phyloP scores from a whole-genome alignment of 139 green algal species.

The Trebouxia sp. region DNA sequence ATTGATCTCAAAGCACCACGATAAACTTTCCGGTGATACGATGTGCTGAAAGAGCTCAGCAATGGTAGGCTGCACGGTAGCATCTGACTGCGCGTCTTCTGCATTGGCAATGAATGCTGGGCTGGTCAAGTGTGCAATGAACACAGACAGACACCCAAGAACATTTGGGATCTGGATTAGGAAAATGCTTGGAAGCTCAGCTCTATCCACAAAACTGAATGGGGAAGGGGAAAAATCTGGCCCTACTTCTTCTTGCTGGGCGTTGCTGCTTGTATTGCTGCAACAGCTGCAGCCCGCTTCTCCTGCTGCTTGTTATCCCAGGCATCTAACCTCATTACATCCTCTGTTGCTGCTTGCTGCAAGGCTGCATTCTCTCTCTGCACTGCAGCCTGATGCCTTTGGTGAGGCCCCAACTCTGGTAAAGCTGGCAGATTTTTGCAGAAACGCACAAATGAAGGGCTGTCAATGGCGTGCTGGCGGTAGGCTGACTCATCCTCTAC shows the following conservation, averaged over 20 bases:
- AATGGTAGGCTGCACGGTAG: too few relatives aligned
- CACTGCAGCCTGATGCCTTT: slow-evolving; percentile 9
- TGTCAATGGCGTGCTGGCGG: slow-evolving; percentile 16
- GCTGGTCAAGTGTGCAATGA: too few relatives aligned
- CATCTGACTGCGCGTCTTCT: too few relatives aligned
- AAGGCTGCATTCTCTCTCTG: slow-evolving; percentile 3
- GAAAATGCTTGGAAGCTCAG: background rate
- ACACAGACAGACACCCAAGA: background rate
- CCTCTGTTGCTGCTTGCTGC: slow-evolving; percentile 4
- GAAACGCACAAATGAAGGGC: slow-evolving; percentile 14
- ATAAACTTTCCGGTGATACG: too few relatives aligned
- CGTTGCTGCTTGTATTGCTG: background rate
- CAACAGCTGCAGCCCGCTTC: background rate
- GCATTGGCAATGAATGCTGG: too few relatives aligned
- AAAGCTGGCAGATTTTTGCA: background rate
- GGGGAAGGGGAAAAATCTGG: too few relatives aligned
- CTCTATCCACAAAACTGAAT: background rate
- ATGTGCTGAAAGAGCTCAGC: too few relatives aligned
- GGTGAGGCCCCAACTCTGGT: background rate
- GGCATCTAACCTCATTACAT: slow-evolving; percentile 13
- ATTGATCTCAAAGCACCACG: too few relatives aligned
- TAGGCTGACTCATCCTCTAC: slow-evolving; percentile 26
- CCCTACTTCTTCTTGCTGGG: slow-evolving; percentile 20
- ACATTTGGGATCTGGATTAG: background rate
- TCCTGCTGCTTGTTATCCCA: slow-evolving; percentile 18